Conservation (phyloP, 2,329 filamentous ascomycete species). For the Cladophialophora chaetospira region DNA sequence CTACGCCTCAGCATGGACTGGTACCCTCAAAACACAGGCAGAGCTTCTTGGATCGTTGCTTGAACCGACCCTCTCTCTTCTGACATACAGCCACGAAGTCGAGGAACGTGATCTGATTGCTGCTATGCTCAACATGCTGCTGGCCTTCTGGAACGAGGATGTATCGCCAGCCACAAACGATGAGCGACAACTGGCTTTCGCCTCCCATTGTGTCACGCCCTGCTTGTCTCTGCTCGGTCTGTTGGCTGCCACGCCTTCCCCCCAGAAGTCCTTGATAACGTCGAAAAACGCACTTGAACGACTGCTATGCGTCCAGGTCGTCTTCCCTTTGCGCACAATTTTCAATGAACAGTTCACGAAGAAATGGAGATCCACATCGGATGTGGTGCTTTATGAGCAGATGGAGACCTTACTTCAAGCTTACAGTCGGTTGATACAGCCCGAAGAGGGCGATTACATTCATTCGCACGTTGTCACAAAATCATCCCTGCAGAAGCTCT, state of each 20-base stretch:
- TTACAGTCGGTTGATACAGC: constrained; percentile 5
- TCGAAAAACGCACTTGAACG: constrained; percentile 33
- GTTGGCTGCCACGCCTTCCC: neutral
- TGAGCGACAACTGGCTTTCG: constrained; percentile 21
- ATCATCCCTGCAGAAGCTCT: neutral
- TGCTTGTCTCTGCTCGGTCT: constrained; percentile 35
- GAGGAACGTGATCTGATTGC: neutral
- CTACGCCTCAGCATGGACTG: constrained; percentile 6
- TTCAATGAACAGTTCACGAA: constrained; percentile 27
- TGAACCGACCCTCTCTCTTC: constrained; percentile 1
- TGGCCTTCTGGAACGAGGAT: constrained; percentile 15
- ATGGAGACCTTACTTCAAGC: constrained; percentile 20
- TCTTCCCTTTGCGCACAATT: constrained; percentile 37
- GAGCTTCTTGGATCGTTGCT: constrained; percentile 18
- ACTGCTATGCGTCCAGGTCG: constrained; percentile 39
- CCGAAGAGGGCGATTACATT: neutral
- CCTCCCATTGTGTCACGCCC: constrained; percentile 34
- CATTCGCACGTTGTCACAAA: neutral
- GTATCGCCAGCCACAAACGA: constrained; percentile 6
- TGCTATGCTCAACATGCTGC: constrained; percentile 3
- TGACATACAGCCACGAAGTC: neutral
- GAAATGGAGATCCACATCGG: constrained; percentile 21
- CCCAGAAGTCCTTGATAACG: neutral
- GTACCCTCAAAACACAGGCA: constrained; percentile 12
- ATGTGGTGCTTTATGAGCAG: constrained; percentile 19